Evolutionary conservation across 495 filamentous ascomycete species (phyloP).

Genomic region (Aspergillus taichungensis): DNA sequence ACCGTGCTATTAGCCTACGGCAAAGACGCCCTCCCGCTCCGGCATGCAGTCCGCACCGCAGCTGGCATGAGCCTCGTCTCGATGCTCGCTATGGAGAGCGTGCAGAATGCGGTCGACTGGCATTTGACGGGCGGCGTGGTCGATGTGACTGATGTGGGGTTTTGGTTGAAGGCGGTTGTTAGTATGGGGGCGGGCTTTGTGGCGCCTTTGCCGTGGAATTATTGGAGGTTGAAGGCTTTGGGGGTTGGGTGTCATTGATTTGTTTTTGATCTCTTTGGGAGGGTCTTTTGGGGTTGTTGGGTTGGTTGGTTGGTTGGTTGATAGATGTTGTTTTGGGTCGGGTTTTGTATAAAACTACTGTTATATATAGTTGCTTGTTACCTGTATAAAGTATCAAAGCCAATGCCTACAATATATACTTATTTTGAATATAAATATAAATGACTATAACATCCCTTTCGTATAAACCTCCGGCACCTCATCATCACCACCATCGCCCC

Average conservation of each 20-base stretch:
- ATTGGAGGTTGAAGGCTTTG: constrained; percentile 30
- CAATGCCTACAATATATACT: not conserved
- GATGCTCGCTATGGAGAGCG: constrained; percentile 40
- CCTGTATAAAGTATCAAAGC: no score
- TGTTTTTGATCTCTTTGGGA: no score
- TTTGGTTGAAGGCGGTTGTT: constrained; percentile 27
- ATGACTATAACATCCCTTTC: not conserved
- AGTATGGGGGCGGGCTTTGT: constrained; percentile 35
- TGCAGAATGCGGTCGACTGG: constrained; percentile 38
- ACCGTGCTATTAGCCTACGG: constrained; percentile 33
- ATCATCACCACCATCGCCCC: not conserved
- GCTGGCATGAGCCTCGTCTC: constrained; percentile 42
- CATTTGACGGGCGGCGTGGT: constrained; percentile 38
- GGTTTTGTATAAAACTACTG: no score
- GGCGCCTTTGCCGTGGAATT: constrained; percentile 41
- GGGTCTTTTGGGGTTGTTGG: no score
- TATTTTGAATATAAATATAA: not conserved
- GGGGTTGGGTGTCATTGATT: constrained; percentile 34
- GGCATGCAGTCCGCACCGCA: constrained; percentile 28
- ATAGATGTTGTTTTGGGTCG: no score
- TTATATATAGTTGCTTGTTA: no score
- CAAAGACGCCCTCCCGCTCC: constrained; percentile 30
- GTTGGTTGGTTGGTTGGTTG: no score
- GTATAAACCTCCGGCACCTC: not conserved
- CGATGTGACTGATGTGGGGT: constrained; percentile 22